Conservation (phyloP, 2,329 filamentous ascomycete genomes). For the Cladosporium sphaerospermum region DNA sequence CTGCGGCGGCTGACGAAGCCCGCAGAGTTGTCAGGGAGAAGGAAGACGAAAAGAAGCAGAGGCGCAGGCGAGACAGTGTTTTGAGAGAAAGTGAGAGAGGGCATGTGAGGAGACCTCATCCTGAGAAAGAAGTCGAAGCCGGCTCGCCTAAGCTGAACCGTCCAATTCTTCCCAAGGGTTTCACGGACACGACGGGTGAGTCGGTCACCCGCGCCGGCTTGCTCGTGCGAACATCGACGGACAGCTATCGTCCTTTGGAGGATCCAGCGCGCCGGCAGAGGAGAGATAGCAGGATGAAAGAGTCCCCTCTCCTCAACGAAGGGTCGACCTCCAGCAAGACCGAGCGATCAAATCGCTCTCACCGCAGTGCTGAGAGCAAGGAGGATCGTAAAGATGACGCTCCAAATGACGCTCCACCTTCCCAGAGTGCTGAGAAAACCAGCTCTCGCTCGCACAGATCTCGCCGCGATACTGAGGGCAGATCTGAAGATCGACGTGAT, state of each 20-base stretch:
- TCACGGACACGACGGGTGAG: slow-evolving; percentile 2
- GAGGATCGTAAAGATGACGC: neutral
- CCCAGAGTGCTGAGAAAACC: neutral
- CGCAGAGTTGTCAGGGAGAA: slow-evolving; percentile 2
- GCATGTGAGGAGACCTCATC: too few relatives aligned
- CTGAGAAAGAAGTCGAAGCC: neutral
- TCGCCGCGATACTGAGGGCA: neutral
- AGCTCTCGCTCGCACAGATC: neutral
- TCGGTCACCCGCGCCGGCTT: slow-evolving; percentile 2
- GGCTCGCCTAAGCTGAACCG: slow-evolving; percentile 5
- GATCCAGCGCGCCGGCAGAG: neutral
- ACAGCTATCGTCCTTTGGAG: neutral
- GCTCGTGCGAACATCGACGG: slow-evolving; percentile 5
- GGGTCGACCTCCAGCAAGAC: neutral
- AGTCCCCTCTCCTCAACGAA: neutral
- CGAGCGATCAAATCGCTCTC: neutral
- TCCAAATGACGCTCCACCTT: neutral
- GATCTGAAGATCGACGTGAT: neutral
- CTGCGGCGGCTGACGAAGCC: slow-evolving; percentile 9
- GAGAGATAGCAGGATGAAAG: neutral
- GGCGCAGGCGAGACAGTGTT: slow-evolving; percentile 8
- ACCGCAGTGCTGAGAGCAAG: neutral
- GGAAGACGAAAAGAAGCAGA: slow-evolving; percentile 2
- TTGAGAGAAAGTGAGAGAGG: neutral
- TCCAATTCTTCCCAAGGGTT: neutral